Conservation (phyloP, 768 basidiomycete species). For the Gautieria morchelliformis region DNA sequence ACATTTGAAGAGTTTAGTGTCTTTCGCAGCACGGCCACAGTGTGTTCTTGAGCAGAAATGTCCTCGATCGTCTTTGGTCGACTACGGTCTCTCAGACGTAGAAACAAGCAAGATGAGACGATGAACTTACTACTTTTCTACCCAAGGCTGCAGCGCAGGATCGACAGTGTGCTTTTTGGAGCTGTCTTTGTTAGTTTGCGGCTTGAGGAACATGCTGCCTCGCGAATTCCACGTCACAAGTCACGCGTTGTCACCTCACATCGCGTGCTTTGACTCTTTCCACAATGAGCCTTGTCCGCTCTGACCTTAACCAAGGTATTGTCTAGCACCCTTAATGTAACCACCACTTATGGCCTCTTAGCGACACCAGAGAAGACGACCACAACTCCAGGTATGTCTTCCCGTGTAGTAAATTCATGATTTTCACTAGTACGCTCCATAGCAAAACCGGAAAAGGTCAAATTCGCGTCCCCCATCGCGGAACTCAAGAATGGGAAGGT, state of each 20-base stretch:
- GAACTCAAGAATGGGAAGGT: constrained; percentile 75
- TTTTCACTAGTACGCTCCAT: neutral
- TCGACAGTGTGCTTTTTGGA: constrained; percentile 31
- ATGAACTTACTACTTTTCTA: constrained; percentile 85
- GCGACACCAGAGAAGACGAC: neutral
- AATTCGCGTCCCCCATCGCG: constrained; percentile 34
- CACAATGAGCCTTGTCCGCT: neutral
- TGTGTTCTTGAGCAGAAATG: constrained; percentile 95
- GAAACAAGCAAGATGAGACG: neutral
- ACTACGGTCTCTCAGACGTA: constrained; percentile 30
- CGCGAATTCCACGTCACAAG: constrained; percentile 31
- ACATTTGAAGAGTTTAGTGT: constrained; percentile 91
- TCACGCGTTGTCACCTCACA: constrained; percentile 28
- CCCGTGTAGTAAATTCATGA: neutral
- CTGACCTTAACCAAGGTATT: constrained; percentile 1
- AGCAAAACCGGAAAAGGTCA: neutral
- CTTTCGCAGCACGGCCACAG: constrained; percentile 83
- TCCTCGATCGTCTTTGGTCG: constrained; percentile 98
- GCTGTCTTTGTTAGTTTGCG: constrained; percentile 24
- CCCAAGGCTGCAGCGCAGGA: constrained; percentile 80
- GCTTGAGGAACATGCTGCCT: constrained; percentile 42
- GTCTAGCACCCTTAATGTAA: neutral
- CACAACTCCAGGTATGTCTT: neutral
- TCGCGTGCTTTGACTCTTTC: constrained; percentile 14
- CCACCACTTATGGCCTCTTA: neutral